Evolutionary conservation across 805 yeast species (phyloP).

Genomic region (Ascoidea rubescens): DNA sequence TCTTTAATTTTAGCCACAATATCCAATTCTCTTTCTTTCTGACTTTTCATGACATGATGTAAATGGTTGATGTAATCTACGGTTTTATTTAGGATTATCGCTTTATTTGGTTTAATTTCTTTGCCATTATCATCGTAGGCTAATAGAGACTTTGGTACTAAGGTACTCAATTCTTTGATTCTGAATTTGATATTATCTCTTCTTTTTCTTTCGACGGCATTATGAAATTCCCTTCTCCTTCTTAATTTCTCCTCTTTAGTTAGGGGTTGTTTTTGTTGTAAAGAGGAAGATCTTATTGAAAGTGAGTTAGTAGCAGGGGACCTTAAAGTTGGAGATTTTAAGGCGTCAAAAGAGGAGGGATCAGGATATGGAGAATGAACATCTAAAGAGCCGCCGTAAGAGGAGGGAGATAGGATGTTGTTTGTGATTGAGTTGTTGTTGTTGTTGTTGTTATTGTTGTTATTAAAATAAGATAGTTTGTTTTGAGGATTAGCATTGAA

Average conservation of each 20-base stretch:
- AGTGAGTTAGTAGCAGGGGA: not conserved
- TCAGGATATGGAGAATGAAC: not conserved
- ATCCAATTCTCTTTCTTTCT: conserved; percentile 31
- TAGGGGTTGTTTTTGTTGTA: conserved; percentile 19
- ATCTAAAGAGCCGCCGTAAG: conserved; percentile 1
- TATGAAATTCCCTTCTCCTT: conserved; percentile 79
- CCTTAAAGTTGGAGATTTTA: not conserved
- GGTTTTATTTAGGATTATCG: conserved; percentile 59
- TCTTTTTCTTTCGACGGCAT: conserved; percentile 87
- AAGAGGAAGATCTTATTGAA: conserved; percentile 9
- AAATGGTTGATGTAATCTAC: conserved; percentile 69
- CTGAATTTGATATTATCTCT: conserved; percentile 83
- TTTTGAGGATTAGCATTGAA: no score
- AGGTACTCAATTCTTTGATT: conserved; percentile 66
- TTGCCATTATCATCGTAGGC: conserved; percentile 31
- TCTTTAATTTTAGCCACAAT: conserved; percentile 26
- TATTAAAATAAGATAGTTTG: not conserved
- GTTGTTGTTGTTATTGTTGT: not conserved
- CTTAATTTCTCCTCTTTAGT: conserved; percentile 58
- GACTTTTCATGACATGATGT: conserved; percentile 43
- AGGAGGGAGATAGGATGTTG: conserved; percentile 7
- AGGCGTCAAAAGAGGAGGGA: not conserved
- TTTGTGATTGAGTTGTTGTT: conserved; percentile 1
- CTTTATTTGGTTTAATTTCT: conserved; percentile 74
- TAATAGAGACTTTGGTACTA: conserved; percentile 67